Percentiles rank a stretch among this genome's conserved stretches.
phyloP scores from a whole-genome alignment of 257 asterid genomes.

The Eucommia ulmoides region DNA sequence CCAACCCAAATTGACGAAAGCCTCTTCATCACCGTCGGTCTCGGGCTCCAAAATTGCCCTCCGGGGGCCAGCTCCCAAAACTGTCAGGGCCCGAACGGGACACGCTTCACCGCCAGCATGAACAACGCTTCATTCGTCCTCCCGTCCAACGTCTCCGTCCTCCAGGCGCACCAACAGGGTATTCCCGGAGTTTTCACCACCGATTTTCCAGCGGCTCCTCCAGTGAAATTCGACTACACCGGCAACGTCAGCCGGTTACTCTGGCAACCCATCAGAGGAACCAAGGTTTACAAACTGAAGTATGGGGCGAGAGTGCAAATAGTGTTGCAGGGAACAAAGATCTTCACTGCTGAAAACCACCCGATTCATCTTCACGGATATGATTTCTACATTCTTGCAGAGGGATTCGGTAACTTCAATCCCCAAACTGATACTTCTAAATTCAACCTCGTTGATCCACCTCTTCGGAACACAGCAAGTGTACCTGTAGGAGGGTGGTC shows the following conservation, averaged over 20 bases:
- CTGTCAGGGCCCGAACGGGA: conserved; percentile 2
- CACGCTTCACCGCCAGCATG: conserved; percentile 1
- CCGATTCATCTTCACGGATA: conserved; percentile 5
- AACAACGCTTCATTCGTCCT: background rate
- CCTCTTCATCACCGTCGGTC: background rate
- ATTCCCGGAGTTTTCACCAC: conserved; percentile 5
- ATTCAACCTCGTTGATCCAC: conserved; percentile 3
- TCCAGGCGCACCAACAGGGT: conserved; percentile 1
- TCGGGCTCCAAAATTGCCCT: conserved; percentile 2
- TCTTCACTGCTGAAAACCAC: conserved; percentile 2
- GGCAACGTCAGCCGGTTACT: conserved; percentile 1
- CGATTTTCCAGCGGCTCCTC: background rate
- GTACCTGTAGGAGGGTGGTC: conserved; percentile 1
- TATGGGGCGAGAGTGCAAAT: conserved; percentile 1
- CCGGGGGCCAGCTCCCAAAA: background rate
- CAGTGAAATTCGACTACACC: background rate
- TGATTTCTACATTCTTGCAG: conserved; percentile 4
- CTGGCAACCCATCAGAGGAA: conserved; percentile 1
- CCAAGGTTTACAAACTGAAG: conserved; percentile 1
- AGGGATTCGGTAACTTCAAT: conserved; percentile 2
- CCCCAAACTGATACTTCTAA: conserved; percentile 1
- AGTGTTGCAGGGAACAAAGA: conserved; percentile 3
- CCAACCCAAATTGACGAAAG: conserved; percentile 1
- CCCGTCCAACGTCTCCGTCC: conserved; percentile 1
- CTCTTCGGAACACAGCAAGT: conserved; percentile 3